phyloP scores from a whole-genome alignment of 1,284 basidiomycete species.

The Leccinum solheimii region DNA sequence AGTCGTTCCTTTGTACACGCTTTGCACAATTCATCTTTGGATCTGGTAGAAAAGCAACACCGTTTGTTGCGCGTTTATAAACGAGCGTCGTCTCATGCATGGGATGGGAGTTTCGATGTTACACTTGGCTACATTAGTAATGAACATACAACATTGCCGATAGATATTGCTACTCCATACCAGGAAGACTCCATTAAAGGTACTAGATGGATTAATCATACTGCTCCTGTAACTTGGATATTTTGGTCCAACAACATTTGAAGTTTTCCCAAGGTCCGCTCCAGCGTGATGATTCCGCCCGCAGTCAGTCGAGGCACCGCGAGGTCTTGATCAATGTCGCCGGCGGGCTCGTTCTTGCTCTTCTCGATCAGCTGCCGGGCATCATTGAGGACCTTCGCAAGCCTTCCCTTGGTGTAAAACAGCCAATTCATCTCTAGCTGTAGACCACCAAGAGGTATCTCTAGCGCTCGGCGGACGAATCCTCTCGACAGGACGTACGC shows the following conservation, averaged over 20 bases:
- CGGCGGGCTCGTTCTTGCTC: constrained; percentile 47
- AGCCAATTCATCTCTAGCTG: constrained; percentile 74
- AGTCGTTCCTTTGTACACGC: constrained; percentile 24
- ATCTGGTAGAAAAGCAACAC: constrained; percentile 9
- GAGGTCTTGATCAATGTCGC: constrained; percentile 50
- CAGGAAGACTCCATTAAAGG: constrained; percentile 13
- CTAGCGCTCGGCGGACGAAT: constrained; percentile 84
- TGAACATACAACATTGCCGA: constrained; percentile 33
- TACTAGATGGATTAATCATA: constrained; percentile 19
- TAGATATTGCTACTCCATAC: constrained; percentile 28
- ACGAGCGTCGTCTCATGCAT: background rate
- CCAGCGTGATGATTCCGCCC: constrained; percentile 80
- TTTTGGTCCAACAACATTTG: constrained; percentile 37
- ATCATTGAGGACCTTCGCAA: constrained; percentile 69
- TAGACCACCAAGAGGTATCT: constrained; percentile 71
- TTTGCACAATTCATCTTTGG: constrained; percentile 8
- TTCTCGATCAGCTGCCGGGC: constrained; percentile 67
- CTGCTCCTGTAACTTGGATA: constrained; percentile 12
- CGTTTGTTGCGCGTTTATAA: background rate
- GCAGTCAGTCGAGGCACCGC: constrained; percentile 76
- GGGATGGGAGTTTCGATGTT: constrained; percentile 2
- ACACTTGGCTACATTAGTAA: constrained; percentile 24
- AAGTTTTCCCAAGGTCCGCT: constrained; percentile 66
- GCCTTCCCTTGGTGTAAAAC: constrained; percentile 66
- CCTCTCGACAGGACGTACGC: constrained; percentile 88